phyloP scores from a whole-genome alignment of 208 protist species.

The Trypanosoma cruzi region DNA sequence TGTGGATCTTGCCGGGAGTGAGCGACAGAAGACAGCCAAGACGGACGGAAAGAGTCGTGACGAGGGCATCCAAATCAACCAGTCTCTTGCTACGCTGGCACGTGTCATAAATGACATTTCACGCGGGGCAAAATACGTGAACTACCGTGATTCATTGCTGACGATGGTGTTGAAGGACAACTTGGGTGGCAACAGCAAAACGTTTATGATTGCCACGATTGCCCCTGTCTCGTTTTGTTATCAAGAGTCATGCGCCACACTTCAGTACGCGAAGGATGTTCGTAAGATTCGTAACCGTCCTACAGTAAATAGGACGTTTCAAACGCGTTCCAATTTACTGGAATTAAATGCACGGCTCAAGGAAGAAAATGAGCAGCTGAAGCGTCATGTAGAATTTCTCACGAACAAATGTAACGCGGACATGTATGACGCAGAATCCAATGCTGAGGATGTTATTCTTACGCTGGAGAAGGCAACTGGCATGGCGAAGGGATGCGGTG shows the following conservation, averaged over 20 bases:
- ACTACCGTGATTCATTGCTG: constrained; percentile 94
- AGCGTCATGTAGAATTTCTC: constrained; percentile 58
- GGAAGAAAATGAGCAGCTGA: constrained; percentile 62
- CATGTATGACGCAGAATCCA: not conserved
- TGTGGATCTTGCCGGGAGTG: constrained; percentile 94
- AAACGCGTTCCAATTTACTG: constrained; percentile 85
- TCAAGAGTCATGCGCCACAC: constrained; percentile 82
- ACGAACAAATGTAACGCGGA: constrained; percentile 3
- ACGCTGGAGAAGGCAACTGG: not conserved
- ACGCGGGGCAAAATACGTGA: constrained; percentile 81
- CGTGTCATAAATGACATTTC: constrained; percentile 90
- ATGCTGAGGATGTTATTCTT: not conserved
- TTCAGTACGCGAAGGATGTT: constrained; percentile 83
- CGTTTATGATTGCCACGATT: constrained; percentile 95
- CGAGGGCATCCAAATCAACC: constrained; percentile 93
- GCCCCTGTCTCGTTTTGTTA: constrained; percentile 77
- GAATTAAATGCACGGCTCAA: constrained; percentile 66
- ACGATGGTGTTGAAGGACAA: constrained; percentile 92
- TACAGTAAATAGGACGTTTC: constrained; percentile 89
- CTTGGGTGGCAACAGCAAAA: constrained; percentile 92
- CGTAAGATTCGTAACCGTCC: constrained; percentile 88
- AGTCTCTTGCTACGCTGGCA: constrained; percentile 88
- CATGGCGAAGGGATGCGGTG: not conserved
- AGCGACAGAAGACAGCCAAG: constrained; percentile 82
- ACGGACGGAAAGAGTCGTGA: constrained; percentile 84